These are phyloP conservation scores for Neurospora sp. DNA, from an alignment of 495 filamentous ascomycete genomes.

Conservation along the genomic window DNA sequence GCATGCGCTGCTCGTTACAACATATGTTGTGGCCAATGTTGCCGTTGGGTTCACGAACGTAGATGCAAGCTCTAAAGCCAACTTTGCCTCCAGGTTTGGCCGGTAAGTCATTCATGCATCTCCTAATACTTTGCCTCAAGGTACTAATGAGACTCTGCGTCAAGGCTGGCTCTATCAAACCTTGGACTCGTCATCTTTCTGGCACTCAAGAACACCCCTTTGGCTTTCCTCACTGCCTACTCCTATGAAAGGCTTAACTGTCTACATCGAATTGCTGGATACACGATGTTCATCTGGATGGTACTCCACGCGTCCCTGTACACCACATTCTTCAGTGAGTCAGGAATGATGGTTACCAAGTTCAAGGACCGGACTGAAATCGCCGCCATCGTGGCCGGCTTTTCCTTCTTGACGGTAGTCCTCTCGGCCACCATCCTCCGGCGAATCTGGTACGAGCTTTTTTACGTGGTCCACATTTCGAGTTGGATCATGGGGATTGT, in stretches of 20 bases:
- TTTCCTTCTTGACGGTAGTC: conserved; percentile 33
- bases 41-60: conserved; percentile 39
- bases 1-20: conserved; percentile 36
- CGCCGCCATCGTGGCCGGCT: conserved; percentile 39
- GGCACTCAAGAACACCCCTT: conserved; percentile 49
- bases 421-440: conserved; percentile 36
- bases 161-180: conserved; percentile 46
- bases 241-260: conserved; percentile 53
- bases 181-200: conserved; percentile 47
- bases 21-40: conserved; percentile 43
- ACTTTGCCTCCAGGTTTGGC: conserved; percentile 34
- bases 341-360: conserved; percentile 12
- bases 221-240: conserved; percentile 45
- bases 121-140: conserved; percentile 2
- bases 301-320: conserved; percentile 38
- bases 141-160: conserved; percentile 1
- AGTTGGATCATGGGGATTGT: conserved; percentile 43
- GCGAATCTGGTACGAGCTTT: conserved; percentile 44
- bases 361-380: conserved; percentile 19
- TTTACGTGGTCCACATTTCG: conserved; percentile 46
- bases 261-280: conserved; percentile 49
- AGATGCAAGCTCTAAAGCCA: conserved; percentile 19
- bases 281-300: conserved; percentile 37
- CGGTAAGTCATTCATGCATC: conserved; percentile 30
- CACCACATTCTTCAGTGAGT: conserved; percentile 26